Percentiles rank a stretch among this genome's conserved stretches.
Conservation (phyloP, 108 stramenopile species). For the Epithemia pelagica region DNA sequence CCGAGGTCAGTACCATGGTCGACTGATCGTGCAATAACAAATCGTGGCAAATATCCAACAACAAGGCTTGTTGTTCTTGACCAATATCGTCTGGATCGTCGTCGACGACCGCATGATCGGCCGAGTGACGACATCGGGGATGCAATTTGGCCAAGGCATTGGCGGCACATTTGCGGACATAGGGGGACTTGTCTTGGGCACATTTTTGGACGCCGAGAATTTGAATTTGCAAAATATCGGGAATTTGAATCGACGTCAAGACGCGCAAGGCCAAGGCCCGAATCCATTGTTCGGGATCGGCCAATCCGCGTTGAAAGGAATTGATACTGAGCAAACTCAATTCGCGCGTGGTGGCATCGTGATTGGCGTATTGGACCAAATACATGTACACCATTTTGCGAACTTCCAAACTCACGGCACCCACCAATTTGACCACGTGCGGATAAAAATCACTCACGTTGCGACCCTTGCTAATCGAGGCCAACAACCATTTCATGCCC, state of each 20-base stretch:
- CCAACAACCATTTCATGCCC: conserved; percentile 98
- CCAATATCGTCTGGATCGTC: conserved; percentile 21
- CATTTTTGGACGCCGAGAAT: conserved; percentile 94
- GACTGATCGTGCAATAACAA: conserved; percentile 71
- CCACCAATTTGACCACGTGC: conserved; percentile 93
- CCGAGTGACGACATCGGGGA: conserved; percentile 35
- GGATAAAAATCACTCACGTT: conserved; percentile 96
- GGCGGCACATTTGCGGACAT: conserved; percentile 97
- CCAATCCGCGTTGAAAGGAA: conserved; percentile 94
- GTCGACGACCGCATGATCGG: not conserved
- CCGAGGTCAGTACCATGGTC: conserved; percentile 94
- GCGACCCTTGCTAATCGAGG: conserved; percentile 92
- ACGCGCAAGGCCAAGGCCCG: conserved; percentile 95
- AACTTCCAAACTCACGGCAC: conserved; percentile 85
- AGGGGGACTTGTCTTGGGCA: conserved; percentile 84
- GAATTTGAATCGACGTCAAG: conserved; percentile 91
- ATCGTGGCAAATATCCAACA: conserved; percentile 48
- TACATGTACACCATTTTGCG: conserved; percentile 99
- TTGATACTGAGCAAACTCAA: conserved; percentile 93
- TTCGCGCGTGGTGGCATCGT: conserved; percentile 88
- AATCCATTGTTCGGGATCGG: conserved; percentile 88
- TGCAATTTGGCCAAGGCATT: conserved; percentile 89
- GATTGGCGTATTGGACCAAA: conserved; percentile 89
- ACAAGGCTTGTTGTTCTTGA: conserved; percentile 30
- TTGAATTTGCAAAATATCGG: conserved; percentile 98